Evolutionary conservation across 225 moss, liverwort and hornwort genomes (phyloP).

Genomic region (Physcomitrellopsis africana): DNA sequence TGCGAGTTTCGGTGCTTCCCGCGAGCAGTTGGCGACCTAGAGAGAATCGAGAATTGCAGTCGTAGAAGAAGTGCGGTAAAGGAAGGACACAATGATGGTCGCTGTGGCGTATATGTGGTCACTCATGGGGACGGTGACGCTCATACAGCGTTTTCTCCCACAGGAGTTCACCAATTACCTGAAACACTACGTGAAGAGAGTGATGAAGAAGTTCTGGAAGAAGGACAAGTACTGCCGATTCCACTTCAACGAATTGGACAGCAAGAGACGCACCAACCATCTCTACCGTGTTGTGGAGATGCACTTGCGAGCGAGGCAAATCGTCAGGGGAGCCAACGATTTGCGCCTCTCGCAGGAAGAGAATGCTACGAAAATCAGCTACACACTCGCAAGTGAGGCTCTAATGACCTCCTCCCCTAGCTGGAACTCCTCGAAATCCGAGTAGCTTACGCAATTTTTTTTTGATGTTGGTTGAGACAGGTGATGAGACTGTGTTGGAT

Average conservation of each 20-base stretch:
- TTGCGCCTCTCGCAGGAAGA: constrained; percentile 23
- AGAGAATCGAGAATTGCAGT: neutral
- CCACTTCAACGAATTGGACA: constrained; percentile 12
- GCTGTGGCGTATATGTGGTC: constrained; percentile 33
- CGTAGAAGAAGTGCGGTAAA: neutral
- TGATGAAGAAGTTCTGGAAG: constrained; percentile 26
- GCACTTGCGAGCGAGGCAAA: constrained; percentile 25
- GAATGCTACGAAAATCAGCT: constrained; percentile 15
- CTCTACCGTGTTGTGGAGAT: constrained; percentile 30
- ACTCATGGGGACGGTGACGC: constrained; percentile 33
- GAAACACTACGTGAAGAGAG: constrained; percentile 10
- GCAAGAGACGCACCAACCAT: constrained; percentile 16
- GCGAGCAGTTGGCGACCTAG: neutral
- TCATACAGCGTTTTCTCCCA: constrained; percentile 28
- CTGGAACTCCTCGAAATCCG: neutral
- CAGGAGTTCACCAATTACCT: constrained; percentile 16
- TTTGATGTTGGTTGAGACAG: neutral
- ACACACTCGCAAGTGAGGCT: constrained; percentile 12
- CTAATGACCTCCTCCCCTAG: neutral
- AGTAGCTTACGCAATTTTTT: neutral
- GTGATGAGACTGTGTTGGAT: constrained; percentile 43
- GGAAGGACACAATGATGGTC: constrained; percentile 1
- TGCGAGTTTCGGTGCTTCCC: neutral
- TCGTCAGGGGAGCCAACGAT: constrained; percentile 22
- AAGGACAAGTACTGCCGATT: constrained; percentile 22